Conservation (phyloP, 2,329 filamentous ascomycete species). For the Tolypocladium ovalisporum region DNA sequence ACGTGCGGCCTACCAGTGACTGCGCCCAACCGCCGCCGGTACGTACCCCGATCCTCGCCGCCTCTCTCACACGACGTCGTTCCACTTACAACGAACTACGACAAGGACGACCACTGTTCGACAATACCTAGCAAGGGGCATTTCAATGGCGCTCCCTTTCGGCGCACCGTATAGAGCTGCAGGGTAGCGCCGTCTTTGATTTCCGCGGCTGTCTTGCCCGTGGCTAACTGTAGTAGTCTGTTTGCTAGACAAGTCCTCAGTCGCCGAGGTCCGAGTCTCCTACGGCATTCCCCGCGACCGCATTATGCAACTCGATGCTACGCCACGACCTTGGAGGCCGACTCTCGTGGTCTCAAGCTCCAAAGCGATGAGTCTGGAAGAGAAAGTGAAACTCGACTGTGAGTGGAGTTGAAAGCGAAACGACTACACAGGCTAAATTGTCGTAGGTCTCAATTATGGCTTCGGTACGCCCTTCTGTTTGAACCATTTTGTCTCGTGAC, state of each 20-base stretch:
- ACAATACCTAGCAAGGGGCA: background rate
- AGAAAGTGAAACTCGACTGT: constrained; percentile 2
- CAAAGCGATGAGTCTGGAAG: constrained; percentile 1
- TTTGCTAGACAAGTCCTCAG: background rate
- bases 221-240: background rate
- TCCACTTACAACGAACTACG: background rate
- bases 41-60: background rate
- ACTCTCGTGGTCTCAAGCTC: constrained; percentile 3
- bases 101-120: background rate
- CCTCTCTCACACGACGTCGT: background rate
- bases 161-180: background rate
- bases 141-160: background rate
- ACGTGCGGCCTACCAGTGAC: too few species aligned
- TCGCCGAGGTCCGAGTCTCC: constrained; percentile 2
- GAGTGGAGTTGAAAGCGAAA: background rate
- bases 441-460: constrained; percentile 10
- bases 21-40: background rate
- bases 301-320: constrained; percentile 2
- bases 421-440: background rate
- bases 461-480: constrained; percentile 8
- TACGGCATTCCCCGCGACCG: background rate
- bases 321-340: constrained; percentile 5
- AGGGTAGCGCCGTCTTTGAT: background rate
- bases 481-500: background rate
- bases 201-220: background rate